Evolutionary conservation across 1,284 basidiomycete genomes (phyloP).

Genomic region (Albatrellus sp.): DNA sequence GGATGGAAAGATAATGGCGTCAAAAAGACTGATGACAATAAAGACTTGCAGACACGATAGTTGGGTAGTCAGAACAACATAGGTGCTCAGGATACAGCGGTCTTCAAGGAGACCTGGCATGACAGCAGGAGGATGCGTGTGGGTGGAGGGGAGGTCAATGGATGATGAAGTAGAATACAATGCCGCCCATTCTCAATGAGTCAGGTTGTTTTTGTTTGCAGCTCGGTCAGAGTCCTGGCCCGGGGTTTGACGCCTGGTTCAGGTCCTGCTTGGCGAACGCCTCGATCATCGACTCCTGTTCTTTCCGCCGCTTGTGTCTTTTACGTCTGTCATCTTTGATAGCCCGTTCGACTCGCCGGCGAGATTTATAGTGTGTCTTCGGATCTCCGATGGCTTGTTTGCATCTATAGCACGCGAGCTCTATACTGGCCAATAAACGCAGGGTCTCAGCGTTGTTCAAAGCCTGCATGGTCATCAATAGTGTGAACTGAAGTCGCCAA

Average conservation of each 20-base stretch:
- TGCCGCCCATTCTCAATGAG: not conserved
- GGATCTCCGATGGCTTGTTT: slow-evolving; percentile 55
- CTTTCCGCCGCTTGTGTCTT: slow-evolving; percentile 66
- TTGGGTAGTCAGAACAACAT: not conserved
- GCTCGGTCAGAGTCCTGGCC: not conserved
- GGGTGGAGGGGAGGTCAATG: not conserved
- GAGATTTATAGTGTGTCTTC: slow-evolving; percentile 43
- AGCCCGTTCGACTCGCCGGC: slow-evolving; percentile 58
- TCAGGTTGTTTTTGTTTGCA: not conserved
- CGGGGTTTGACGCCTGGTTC: slow-evolving; percentile 2
- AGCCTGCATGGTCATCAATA: slow-evolving; percentile 30
- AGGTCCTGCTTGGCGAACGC: slow-evolving; percentile 35
- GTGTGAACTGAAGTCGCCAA: not conserved
- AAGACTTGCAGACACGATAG: not conserved
- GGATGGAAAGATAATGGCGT: too few relatives aligned
- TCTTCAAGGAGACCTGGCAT: not conserved
- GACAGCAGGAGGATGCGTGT: not conserved
- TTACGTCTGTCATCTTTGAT: slow-evolving; percentile 72
- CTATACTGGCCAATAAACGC: slow-evolving; percentile 65
- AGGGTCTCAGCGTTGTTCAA: slow-evolving; percentile 71
- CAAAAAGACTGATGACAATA: too few relatives aligned
- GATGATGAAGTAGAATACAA: slow-evolving; percentile 3
- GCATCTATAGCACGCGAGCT: slow-evolving; percentile 66
- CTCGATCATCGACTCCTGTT: slow-evolving; percentile 67
- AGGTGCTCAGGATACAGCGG: not conserved